These are phyloP conservation scores for Fusarium tanahbumbuense DNA, from an alignment of 2,329 filamentous ascomycete genomes.

Conservation along the genomic window DNA sequence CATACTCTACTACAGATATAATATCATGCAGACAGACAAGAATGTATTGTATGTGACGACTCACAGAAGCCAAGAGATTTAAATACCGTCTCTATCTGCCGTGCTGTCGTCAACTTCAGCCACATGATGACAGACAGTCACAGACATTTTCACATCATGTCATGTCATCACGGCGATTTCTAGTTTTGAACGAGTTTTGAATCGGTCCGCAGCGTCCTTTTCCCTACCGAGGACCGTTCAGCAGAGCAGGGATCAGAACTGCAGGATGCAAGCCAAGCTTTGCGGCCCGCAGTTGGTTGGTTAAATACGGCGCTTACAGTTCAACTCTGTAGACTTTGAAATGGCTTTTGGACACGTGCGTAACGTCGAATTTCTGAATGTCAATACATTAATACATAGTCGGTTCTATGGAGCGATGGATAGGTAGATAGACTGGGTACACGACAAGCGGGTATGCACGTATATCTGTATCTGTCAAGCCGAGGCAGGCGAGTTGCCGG, in stretches of 20 bases:
- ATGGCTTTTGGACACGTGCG: conserved; percentile 37
- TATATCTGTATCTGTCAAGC: conserved; percentile 15
- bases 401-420: neutral
- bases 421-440: neutral
- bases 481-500: conserved; percentile 5
- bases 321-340: neutral
- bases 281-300: conserved; percentile 29
- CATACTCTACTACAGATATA: neutral
- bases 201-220: conserved; percentile 21
- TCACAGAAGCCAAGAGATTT: neutral
- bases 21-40: neutral
- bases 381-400: neutral
- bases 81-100: neutral
- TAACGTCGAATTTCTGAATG: conserved; percentile 20
- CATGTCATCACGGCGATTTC: conserved; percentile 27
- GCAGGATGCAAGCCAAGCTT: conserved; percentile 30
- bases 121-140: conserved; percentile 3
- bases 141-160: neutral
- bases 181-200: conserved; percentile 14
- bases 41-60: neutral
- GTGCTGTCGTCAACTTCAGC: conserved; percentile 2
- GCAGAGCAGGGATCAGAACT: conserved; percentile 4
- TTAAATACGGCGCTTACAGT: conserved; percentile 31
- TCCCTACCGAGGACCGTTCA: conserved; percentile 6
- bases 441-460: neutral